Evolutionary conservation across 1,284 basidiomycete genomes (phyloP).

Genomic region (Hypsizygus ulmarius): DNA sequence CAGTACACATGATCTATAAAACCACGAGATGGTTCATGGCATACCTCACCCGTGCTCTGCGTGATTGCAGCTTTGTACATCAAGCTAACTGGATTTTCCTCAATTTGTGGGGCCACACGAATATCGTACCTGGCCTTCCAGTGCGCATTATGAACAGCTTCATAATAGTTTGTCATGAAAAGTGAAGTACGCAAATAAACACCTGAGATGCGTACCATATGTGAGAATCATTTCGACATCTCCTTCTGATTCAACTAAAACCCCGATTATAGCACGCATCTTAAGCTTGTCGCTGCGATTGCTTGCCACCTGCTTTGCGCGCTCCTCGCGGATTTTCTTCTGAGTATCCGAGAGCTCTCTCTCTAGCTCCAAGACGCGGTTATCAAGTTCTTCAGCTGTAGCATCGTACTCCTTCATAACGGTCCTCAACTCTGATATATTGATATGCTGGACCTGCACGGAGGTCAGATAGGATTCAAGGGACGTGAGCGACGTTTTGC

Average conservation of each 20-base stretch:
- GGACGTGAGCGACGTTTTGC: conserved; percentile 17
- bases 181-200: background rate
- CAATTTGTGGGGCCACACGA: conserved; percentile 32
- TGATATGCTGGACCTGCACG: conserved; percentile 29
- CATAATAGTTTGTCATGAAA: background rate
- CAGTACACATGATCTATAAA: background rate
- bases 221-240: conserved; percentile 34
- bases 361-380: conserved; percentile 26
- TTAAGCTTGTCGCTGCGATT: conserved; percentile 20
- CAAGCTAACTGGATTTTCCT: conserved; percentile 31
- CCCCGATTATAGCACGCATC: conserved; percentile 27
- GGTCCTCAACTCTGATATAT: conserved; percentile 26
- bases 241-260: conserved; percentile 33
- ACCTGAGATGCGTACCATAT: conserved; percentile 28
- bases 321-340: conserved; percentile 24
- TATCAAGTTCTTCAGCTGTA: conserved; percentile 32
- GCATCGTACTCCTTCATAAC: conserved; percentile 32
- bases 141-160: conserved; percentile 33
- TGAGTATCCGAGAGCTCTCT: conserved; percentile 21
- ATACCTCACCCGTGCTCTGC: conserved; percentile 38
- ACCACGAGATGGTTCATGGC: background rate
- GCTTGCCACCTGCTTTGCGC: conserved; percentile 16
- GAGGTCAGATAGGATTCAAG: conserved; percentile 27
- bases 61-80: conserved; percentile 37
- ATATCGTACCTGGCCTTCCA: conserved; percentile 41